These are phyloP conservation scores for Asterochloris sp. DNA, from an alignment of 139 green algal genomes.

Conservation along the genomic window DNA sequence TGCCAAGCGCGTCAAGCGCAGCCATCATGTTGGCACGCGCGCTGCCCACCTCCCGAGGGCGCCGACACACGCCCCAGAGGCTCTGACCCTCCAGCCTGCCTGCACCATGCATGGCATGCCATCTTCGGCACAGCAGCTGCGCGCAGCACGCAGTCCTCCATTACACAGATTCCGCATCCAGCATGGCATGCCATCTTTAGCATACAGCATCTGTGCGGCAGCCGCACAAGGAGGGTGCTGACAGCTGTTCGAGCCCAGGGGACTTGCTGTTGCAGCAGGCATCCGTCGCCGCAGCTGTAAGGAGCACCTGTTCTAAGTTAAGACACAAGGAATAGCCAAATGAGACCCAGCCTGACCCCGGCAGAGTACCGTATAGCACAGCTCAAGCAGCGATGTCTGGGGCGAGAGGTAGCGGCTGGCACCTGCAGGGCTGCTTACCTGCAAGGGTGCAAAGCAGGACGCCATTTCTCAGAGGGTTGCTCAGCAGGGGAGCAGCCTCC, in stretches of 20 bases:
- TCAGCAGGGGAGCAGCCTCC: conserved; percentile 4
- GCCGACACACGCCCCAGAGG: not conserved
- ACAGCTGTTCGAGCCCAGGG: too few species aligned
- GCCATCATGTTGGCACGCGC: conserved; percentile 11
- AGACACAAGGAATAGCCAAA: not conserved
- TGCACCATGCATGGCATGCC: not conserved
- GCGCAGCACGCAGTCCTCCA: too few species aligned
- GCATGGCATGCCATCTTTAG: not conserved
- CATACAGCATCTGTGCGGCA: too few species aligned
- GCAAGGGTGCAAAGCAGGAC: conserved; percentile 4
- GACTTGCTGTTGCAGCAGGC: not conserved
- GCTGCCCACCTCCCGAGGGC: not conserved
- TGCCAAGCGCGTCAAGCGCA: conserved; percentile 18
- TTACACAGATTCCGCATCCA: too few species aligned
- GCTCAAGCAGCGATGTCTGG: not conserved
- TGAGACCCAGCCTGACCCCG: too few species aligned
- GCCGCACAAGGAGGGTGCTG: too few species aligned
- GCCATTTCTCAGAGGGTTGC: conserved; percentile 11
- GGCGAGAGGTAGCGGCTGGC: not conserved
- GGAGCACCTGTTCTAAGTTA: not conserved
- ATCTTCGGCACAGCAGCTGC: not conserved
- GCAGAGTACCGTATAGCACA: too few species aligned
- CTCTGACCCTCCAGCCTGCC: conserved; percentile 6
- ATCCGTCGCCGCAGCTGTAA: not conserved
- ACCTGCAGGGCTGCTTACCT: not conserved